Evolutionary conservation across 345 rosid species (phyloP).

Genomic region (Garcia nutans): DNA sequence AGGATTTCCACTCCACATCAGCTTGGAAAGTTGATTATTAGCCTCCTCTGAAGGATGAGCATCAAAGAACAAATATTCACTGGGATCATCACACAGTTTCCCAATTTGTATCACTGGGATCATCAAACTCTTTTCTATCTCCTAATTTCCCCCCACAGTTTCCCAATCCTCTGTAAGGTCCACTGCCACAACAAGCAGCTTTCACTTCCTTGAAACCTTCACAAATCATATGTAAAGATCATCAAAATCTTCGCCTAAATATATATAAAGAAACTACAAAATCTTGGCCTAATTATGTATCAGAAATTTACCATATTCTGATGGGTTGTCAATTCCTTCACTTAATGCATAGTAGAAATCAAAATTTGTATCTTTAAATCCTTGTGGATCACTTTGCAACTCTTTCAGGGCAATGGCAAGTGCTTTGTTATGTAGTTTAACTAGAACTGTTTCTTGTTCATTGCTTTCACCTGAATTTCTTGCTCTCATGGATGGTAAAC

Average conservation of each 20-base stretch:
- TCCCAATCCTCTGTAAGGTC: constrained; percentile 12
- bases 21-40: constrained; percentile 16
- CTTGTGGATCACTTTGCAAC: constrained; percentile 10
- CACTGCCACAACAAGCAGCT: constrained; percentile 33
- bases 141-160: neutral
- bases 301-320: constrained; percentile 21
- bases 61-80: constrained; percentile 21
- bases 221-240: neutral
- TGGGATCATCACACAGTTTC: constrained; percentile 14
- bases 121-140: neutral
- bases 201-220: constrained; percentile 25
- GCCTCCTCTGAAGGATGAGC: constrained; percentile 17
- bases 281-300: neutral
- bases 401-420: neutral
- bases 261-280: too few species aligned
- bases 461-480: neutral
- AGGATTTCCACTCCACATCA: constrained; percentile 21
- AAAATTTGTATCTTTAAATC: constrained; percentile 16
- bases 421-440: constrained; percentile 21
- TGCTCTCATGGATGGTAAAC: neutral
- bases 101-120: constrained; percentile 19
- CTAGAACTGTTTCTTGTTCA: neutral
- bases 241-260: too few species aligned
- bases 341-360: constrained; percentile 7
- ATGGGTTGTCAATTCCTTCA: constrained; percentile 17